Base-by-base conservation (phyloP, 1,284 basidiomycete genomes). In the Ceratobasidium sp. region DNA sequence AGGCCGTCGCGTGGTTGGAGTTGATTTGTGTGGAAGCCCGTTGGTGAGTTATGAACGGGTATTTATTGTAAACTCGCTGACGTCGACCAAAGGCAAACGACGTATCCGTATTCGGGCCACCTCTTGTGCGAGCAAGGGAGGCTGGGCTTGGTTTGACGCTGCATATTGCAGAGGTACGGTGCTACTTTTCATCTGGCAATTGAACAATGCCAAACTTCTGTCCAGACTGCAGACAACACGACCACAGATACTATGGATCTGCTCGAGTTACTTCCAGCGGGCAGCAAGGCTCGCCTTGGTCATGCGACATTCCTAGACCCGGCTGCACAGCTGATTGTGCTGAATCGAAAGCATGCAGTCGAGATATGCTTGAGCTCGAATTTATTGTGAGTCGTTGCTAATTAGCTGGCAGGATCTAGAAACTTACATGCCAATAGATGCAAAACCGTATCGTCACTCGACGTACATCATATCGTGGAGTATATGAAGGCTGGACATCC, bases 361-460 rank as follows among this genome's bases (percentile, higher is more conserved):
- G 94, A 95, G 82, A 90, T 96, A 68, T 95, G 94, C 81, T 86
- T 96, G 56, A 91, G 88, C 19, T 95, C 94, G 5, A 96, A 96
- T 82, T 82, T 96, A 13, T 80, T 95, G 89, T 92, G 80, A 77
- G 90, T 84, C 19, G 19, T 49, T 5, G 65, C 32, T 25, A 8
- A 34, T 34, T 25, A 17, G 37, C 40, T 37, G 52, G 15, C 52
- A 29, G 29, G 15, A 15, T 32, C 37, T n/a, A 19, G 40, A 25
- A 37, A 19, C 56, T 73, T 49, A 56, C 44, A 49, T 40, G 29
- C 29, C 13, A 7, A 61, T 76, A 93, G 91, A 51, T 90, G 89
- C 84, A 93, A 92, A 83, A 92, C 92, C 0, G 91, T 92, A 0
- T 73, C 85, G 2, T 84, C 83, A 19, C 83, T 95, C 5, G 89